A percentile compares a stretch with the other conserved stretches of the same genome.
Evolutionary conservation across 495 filamentous ascomycete genomes (phyloP).

Genomic region (Podospora appendiculata): DNA sequence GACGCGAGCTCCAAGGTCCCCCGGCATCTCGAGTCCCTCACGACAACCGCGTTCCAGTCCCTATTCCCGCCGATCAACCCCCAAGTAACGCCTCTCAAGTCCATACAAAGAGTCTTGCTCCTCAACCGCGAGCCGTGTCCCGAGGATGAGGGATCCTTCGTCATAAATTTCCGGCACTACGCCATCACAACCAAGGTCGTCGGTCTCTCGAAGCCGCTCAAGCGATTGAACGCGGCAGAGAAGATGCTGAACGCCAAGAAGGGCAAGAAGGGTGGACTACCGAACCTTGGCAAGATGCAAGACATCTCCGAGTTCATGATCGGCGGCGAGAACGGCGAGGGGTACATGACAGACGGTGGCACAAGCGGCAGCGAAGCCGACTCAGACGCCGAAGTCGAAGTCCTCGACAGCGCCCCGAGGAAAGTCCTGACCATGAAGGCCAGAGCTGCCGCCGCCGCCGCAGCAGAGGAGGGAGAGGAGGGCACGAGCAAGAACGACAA

Average conservation of each 20-base stretch:
- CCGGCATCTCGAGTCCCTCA: constrained; percentile 86
- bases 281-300: constrained; percentile 81
- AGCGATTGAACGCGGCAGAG: constrained; percentile 84
- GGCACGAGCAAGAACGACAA: constrained; percentile 29
- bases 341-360: constrained; percentile 68
- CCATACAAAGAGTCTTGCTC: constrained; percentile 82
- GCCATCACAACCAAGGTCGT: constrained; percentile 85
- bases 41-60: constrained; percentile 90
- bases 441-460: constrained; percentile 29
- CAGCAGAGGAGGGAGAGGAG: constrained; percentile 19
- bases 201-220: constrained; percentile 72
- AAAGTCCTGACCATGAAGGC: constrained; percentile 59
- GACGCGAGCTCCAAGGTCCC: constrained; percentile 57
- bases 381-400: constrained; percentile 92
- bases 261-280: constrained; percentile 61
- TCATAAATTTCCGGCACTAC: constrained; percentile 90
- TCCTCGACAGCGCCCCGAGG: constrained; percentile 64
- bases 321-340: constrained; percentile 62
- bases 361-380: constrained; percentile 89
- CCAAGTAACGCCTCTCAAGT: constrained; percentile 75
- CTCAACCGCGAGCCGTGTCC: constrained; percentile 66
- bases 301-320: constrained; percentile 96
- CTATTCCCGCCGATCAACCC: constrained; percentile 96
- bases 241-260: constrained; percentile 51
- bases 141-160: constrained; percentile 57